Evolutionary conservation across 1,284 basidiomycete genomes (phyloP), one percentile per base, ranked within the genome.

Genomic region (Prillingera fragicola): DNA sequence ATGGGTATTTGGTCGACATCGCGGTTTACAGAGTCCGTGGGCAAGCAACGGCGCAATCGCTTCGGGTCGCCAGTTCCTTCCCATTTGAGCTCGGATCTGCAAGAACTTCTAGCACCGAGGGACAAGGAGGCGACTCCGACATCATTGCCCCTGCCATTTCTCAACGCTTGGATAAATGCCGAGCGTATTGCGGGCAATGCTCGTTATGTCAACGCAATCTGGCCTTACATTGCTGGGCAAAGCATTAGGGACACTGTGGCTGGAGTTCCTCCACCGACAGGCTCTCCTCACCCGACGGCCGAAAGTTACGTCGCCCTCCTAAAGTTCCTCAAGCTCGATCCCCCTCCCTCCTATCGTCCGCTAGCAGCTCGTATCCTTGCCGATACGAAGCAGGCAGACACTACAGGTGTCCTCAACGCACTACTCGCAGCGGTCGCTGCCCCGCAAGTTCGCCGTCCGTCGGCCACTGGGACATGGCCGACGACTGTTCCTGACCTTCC

Each of bases 151-250:
- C 18, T 42, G 8, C 28, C 25, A 10, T 62, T 62, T 34, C 18
- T 57, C 18, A 57, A 45, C 19, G 39, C 41, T 4, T 62, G 60
- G 60, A 42, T 60, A 40, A 53, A 45, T 17, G 56, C 58, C 14
- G 60, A 62, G 34, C 18, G 21, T 7, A 15, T 40, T 5, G 27
- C 17, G 17, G 17, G 28, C 13, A n/a, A 32, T 14, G 14, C 18
- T 7, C 8, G 19, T 6, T 31, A 21, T 15, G 22, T 13, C 23
- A 28, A 19, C 12, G 6, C 24, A n/a, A 8, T 12, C 38, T 40
- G 33, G 31, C 4, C 26, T 3, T 9, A 14, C 12, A 8, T 33
- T n/a, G 13, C 34, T 4, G 33, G 45, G 2, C 26, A 21, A 17
- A 19, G n/a, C 19, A 17, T 34, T n/a, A 9, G 18, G 0, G 29